Conservation (phyloP, 169 alveolate species). For the Eimeria tenella region DNA sequence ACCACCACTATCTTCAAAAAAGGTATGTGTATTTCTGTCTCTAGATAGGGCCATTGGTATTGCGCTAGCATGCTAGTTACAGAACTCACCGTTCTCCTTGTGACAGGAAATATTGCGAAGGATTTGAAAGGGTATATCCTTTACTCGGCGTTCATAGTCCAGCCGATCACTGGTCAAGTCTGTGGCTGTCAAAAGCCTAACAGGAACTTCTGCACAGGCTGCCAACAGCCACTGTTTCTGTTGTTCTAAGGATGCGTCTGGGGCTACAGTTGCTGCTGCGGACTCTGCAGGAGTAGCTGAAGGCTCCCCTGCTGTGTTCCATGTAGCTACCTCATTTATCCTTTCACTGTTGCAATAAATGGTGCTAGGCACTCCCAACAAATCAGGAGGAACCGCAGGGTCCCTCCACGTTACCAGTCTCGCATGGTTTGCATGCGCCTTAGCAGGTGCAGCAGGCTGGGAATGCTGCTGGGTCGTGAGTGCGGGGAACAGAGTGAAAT, state of each 20-base stretch:
- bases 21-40: not conserved
- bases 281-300: not conserved
- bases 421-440: not conserved
- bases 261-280: too few relatives aligned
- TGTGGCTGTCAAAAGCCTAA: conserved; percentile 20
- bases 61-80: not conserved
- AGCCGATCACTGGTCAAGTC: not conserved
- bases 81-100: conserved; percentile 44
- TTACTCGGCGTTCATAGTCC: not conserved
- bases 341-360: not conserved
- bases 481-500: conserved; percentile 12
- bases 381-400: conserved; percentile 23
- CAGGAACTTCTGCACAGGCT: not conserved
- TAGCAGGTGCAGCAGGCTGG: conserved; percentile 1
- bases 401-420: conserved; percentile 13
- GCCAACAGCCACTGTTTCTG: conserved; percentile 22
- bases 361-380: not conserved
- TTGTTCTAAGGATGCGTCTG: not conserved
- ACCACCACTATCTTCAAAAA: too few relatives aligned
- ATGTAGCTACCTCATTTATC: not conserved
- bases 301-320: not conserved
- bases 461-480: not conserved
- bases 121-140: not conserved
- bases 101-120: conserved; percentile 11
- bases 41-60: not conserved